A percentile compares a stretch with the other conserved stretches of the same genome.
phyloP scores from a whole-genome alignment of 2,329 filamentous ascomycete genomes.

The Raffaelea albimanens region DNA sequence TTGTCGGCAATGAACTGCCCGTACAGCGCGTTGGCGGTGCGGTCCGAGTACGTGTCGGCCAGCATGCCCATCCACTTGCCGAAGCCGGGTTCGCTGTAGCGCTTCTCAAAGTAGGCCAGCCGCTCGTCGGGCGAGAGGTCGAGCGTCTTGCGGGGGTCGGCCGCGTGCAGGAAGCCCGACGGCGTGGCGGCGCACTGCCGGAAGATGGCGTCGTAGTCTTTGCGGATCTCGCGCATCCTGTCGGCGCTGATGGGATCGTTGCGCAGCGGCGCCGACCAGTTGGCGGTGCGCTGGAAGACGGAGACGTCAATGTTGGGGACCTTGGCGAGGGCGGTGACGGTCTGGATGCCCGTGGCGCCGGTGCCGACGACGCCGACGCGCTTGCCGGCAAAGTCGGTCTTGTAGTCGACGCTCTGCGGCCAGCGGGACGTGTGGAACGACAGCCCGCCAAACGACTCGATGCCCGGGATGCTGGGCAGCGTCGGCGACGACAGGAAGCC shows the following conservation, averaged over 20 bases:
- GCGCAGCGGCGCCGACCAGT: constrained; percentile 48
- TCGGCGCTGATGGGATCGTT: constrained; percentile 33
- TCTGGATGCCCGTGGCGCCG: constrained; percentile 14
- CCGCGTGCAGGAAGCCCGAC: constrained; percentile 41
- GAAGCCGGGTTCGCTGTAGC: constrained; percentile 22
- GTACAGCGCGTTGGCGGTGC: constrained; percentile 20
- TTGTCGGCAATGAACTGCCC: constrained; percentile 23
- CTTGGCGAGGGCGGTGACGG: constrained; percentile 21
- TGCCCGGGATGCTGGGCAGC: constrained; percentile 25
- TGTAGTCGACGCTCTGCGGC: constrained; percentile 2
- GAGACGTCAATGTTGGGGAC: constrained; percentile 18
- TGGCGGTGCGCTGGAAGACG: constrained; percentile 50
- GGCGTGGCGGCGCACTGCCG: constrained; percentile 33
- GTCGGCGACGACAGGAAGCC: constrained; percentile 36
- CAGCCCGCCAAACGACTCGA: constrained; percentile 7
- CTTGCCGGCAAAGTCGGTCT: constrained; percentile 9
- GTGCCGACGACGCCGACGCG: constrained; percentile 13
- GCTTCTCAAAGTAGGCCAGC: constrained; percentile 29
- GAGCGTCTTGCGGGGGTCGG: constrained; percentile 32
- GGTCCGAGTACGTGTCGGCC: constrained; percentile 18
- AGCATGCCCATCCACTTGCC: constrained; percentile 1
- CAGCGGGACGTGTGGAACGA: constrained; percentile 12
- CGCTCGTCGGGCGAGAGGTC: constrained; percentile 30
- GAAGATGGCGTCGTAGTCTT: constrained; percentile 31
- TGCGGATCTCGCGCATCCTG: constrained; percentile 32